Evolutionary conservation across 169 alveolate species (phyloP), one percentile per base, ranked within the genome.

Genomic region (Cyclospora cayetanensis): DNA sequence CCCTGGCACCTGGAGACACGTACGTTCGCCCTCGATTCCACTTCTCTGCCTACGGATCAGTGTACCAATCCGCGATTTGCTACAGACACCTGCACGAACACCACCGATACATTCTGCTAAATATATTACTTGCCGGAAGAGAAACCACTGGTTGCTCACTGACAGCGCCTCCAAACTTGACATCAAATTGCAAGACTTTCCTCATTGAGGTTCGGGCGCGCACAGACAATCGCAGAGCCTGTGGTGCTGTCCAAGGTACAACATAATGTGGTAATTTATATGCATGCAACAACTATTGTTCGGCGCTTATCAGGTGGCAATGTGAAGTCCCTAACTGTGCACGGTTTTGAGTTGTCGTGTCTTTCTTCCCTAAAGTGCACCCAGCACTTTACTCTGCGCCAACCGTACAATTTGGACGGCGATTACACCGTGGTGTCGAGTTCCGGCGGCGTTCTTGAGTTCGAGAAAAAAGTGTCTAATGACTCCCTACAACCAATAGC

Each of bases 281-380:
- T 7, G 60, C 15, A 46, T 15, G 15, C 60, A 7, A 46, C 15
- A 15, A 7, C 60, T 46, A 11, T 46, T 46, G n/a, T 15, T 46
- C 15, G n/a, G 60, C 60, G 3, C 35, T 52, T 66, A 34, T 22
- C 89, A 80, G 89, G n/a, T 12, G 34, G 53, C n/a, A 15, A 22
- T 52, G 76, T 50, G 4, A 46, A 29, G 4, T 27, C 89, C 46
- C n/a, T 80, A 31, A 80, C 76, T 52, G 89, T 52, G 53, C 89
- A 80, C n/a, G 89, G 89, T 25, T 80, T 80, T 35, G 89, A 80
- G 55, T 74, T 80, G 18, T 50, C 89, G 22, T 80, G 89, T 25
- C 89, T 50, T 53, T 50, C 89, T 25, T 80, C 89, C 35, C 74
- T 80, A 34, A 53, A 74, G 41, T 80, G 89, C 74, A 50, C 89